A percentile compares a stretch with the other conserved stretches of the same genome.
Evolutionary conservation across 164 flowering plant genomes (phyloP).

Genomic region (Annona cherimola): DNA sequence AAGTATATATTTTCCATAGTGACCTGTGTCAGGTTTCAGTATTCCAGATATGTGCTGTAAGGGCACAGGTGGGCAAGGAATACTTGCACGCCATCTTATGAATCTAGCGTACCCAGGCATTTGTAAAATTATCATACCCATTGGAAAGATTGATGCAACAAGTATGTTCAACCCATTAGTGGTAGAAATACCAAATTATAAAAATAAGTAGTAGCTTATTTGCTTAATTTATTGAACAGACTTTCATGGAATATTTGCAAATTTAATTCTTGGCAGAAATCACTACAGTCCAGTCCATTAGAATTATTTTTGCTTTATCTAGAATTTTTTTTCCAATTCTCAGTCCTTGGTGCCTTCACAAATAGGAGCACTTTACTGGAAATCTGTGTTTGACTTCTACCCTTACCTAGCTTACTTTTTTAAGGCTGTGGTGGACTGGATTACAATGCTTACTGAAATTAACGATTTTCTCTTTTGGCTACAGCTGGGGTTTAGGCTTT

Average conservation of each 20-base stretch:
- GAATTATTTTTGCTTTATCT: too few relatives aligned
- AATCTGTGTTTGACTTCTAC: too few relatives aligned
- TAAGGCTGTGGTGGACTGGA: not conserved
- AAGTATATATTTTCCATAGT: not conserved
- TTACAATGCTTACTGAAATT: not conserved
- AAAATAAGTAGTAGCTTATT: not conserved
- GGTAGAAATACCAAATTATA: not conserved
- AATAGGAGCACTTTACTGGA: too few relatives aligned
- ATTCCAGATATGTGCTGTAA: not conserved
- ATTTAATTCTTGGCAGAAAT: not conserved
- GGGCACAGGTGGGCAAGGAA: not conserved
- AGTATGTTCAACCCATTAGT: too few relatives aligned
- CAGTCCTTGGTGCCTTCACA: too few relatives aligned
- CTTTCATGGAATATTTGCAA: not conserved
- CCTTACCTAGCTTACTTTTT: not conserved
- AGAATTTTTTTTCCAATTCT: too few relatives aligned
- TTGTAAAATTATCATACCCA: too few relatives aligned
- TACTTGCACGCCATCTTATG: not conserved
- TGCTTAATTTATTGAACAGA: not conserved
- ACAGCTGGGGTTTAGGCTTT: slow-evolving; percentile 79
- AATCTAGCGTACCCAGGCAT: not conserved
- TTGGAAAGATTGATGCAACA: too few relatives aligned
- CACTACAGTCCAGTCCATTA: not conserved
- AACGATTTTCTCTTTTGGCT: slow-evolving; percentile 16
- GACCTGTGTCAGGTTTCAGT: not conserved